These are phyloP conservation scores for Paspalum notatum DNA, from an alignment of 176 grass and related monocot species.

Conservation along the genomic window DNA sequence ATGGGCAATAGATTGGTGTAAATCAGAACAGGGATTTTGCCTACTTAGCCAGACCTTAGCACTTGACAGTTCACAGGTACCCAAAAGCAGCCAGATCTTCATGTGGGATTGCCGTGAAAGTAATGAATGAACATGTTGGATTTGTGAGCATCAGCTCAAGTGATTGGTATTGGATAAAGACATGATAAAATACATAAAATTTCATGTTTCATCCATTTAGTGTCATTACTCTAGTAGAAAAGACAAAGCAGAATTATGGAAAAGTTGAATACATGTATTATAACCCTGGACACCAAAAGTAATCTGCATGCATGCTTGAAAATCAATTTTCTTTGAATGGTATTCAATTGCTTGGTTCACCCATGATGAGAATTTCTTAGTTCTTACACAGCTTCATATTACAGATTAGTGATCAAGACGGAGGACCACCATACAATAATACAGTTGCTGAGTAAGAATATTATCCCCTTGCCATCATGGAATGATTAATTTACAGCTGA, in stretches of 20 bases:
- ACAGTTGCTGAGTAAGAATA: slow-evolving; percentile 70
- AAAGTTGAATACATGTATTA: slow-evolving; percentile 21
- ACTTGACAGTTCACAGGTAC: slow-evolving; percentile 10
- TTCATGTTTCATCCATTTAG: neutral
- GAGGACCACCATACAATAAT: slow-evolving; percentile 78
- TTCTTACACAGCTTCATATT: slow-evolving; percentile 33
- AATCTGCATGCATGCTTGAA: slow-evolving; percentile 10
- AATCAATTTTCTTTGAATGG: slow-evolving; percentile 5
- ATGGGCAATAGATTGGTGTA: slow-evolving; percentile 14
- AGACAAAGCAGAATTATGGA: neutral
- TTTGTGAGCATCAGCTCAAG: slow-evolving; percentile 6
- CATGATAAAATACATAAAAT: neutral
- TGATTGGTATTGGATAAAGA: neutral
- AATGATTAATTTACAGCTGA: slow-evolving; percentile 27
- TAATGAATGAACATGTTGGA: neutral
- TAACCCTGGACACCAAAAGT: slow-evolving; percentile 5
- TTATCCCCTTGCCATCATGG: slow-evolving; percentile 5
- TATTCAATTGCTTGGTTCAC: slow-evolving; percentile 39
- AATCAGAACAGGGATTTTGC: neutral
- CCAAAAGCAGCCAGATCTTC: slow-evolving; percentile 5
- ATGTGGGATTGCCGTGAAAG: neutral
- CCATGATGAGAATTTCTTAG: slow-evolving; percentile 23
- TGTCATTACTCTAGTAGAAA: slow-evolving; percentile 29
- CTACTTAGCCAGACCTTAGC: neutral
- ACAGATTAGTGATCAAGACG: slow-evolving; percentile 74